Evolutionary conservation across 2,329 filamentous ascomycete species (phyloP).

Genomic region (Aspergillus quadrilineatus): DNA sequence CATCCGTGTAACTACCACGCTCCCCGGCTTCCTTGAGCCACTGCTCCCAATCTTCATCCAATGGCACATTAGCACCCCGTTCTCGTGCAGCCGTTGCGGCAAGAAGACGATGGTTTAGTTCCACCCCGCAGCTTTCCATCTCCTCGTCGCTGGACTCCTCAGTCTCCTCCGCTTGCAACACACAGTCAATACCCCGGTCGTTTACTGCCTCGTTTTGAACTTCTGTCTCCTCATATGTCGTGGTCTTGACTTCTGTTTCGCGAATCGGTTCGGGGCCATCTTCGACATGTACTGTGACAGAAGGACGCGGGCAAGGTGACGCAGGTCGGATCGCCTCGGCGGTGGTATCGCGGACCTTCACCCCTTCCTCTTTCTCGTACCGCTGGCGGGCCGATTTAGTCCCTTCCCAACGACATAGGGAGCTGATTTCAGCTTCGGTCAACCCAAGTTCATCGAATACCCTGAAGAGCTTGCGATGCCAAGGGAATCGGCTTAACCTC

Average conservation of each 20-base stretch:
- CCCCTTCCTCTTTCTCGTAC: slow-evolving; percentile 56
- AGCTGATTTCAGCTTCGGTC: slow-evolving; percentile 60
- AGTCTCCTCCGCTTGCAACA: slow-evolving; percentile 31
- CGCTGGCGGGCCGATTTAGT: slow-evolving; percentile 49
- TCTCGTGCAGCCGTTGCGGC: slow-evolving; percentile 55
- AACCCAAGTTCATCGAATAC: slow-evolving; percentile 60
- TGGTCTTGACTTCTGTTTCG: slow-evolving; percentile 24
- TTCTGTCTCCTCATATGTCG: slow-evolving; percentile 25
- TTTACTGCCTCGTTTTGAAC: slow-evolving; percentile 24
- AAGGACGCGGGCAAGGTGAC: slow-evolving; percentile 42
- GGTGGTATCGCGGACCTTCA: slow-evolving; percentile 61
- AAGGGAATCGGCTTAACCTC: slow-evolving; percentile 60
- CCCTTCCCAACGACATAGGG: slow-evolving; percentile 60
- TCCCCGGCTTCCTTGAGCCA: slow-evolving; percentile 59
- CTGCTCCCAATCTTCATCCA: slow-evolving; percentile 55
- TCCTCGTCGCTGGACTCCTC: slow-evolving; percentile 48
- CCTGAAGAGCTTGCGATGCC: slow-evolving; percentile 60
- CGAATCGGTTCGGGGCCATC: slow-evolving; percentile 24
- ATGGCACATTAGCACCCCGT: slow-evolving; percentile 46
- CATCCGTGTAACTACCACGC: slow-evolving; percentile 45
- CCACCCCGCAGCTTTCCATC: slow-evolving; percentile 53
- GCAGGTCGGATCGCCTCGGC: slow-evolving; percentile 56
- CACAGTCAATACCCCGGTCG: slow-evolving; percentile 26
- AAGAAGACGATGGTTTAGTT: slow-evolving; percentile 52
- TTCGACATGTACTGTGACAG: slow-evolving; percentile 34